phyloP scores from a whole-genome alignment of 164 flowering plant species.

The Houttuynia cordata region DNA sequence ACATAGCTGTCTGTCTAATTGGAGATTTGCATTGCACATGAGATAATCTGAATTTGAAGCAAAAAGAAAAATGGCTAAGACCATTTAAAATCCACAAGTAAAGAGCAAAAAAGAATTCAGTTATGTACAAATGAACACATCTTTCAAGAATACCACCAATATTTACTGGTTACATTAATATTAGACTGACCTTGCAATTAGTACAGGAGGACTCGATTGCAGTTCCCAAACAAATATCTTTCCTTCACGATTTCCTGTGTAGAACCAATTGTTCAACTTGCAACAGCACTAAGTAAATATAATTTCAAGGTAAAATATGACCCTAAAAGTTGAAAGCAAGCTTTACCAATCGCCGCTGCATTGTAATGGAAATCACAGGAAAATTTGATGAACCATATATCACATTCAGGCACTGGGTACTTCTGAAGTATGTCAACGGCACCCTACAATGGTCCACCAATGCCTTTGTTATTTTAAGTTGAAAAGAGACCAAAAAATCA shows the following conservation, averaged over 20 bases:
- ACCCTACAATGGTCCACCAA: slow-evolving; percentile 30
- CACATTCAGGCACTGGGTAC: slow-evolving; percentile 96
- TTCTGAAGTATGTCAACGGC: slow-evolving; percentile 82
- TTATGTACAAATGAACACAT: background rate
- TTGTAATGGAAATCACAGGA: slow-evolving; percentile 89
- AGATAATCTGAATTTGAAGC: slow-evolving; percentile 42
- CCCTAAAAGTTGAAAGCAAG: background rate
- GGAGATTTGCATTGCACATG: slow-evolving; percentile 82
- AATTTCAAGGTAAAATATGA: background rate
- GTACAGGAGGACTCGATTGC: slow-evolving; percentile 85
- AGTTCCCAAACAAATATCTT: slow-evolving; percentile 93
- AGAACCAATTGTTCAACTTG: background rate
- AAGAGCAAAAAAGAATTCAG: background rate
- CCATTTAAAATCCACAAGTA: background rate
- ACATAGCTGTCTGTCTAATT: slow-evolving; percentile 90
- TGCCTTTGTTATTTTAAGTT: too few species aligned
- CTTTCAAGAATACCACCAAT: too few species aligned
- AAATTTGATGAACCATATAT: slow-evolving; percentile 98
- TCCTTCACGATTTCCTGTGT: slow-evolving; percentile 90
- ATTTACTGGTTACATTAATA: background rate
- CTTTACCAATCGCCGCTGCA: slow-evolving; percentile 72
- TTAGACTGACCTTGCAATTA: slow-evolving; percentile 48
- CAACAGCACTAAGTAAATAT: background rate
- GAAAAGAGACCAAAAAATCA: background rate
- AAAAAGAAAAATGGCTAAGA: background rate